phyloP scores from a whole-genome alignment of 208 protist species.

The Wallacemonas sp. region DNA sequence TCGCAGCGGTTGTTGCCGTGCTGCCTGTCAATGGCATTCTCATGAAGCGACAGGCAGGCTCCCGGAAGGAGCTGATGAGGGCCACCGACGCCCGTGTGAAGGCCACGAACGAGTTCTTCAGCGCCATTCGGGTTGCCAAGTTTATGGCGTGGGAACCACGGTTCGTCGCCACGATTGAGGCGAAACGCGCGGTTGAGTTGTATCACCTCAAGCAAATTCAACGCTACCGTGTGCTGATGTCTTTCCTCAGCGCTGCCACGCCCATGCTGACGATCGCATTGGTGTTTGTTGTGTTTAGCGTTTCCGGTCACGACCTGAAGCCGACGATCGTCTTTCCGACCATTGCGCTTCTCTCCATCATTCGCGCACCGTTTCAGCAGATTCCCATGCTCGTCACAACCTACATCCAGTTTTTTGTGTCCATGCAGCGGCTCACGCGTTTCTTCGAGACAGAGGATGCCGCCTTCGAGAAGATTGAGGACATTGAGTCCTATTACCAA shows the following conservation, averaged over 20 bases:
- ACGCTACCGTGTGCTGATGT: constrained; percentile 23
- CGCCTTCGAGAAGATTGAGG: constrained; percentile 16
- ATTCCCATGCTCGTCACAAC: constrained; percentile 66
- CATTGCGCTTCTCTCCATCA: constrained; percentile 20
- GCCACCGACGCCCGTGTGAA: constrained; percentile 87
- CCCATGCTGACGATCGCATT: constrained; percentile 56
- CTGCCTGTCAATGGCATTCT: constrained; percentile 70
- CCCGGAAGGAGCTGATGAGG: constrained; percentile 19
- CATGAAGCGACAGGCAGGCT: constrained; percentile 30
- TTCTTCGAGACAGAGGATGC: constrained; percentile 70
- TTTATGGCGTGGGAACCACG: constrained; percentile 90
- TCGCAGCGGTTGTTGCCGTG: constrained; percentile 57
- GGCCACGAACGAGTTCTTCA: constrained; percentile 91
- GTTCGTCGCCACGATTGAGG: constrained; percentile 51
- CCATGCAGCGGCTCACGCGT: constrained; percentile 59
- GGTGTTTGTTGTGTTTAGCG: constrained; percentile 55
- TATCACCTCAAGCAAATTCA: constrained; percentile 33
- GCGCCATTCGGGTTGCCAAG: constrained; percentile 92
- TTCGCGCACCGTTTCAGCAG: constrained; percentile 61
- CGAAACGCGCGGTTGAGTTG: constrained; percentile 46
- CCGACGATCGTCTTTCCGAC: constrained; percentile 57
- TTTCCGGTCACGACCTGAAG: constrained; percentile 47
- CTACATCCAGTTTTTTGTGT: constrained; percentile 68
- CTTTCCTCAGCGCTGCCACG: constrained; percentile 45
- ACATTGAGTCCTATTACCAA: constrained; percentile 21